A percentile compares a stretch with the other conserved stretches of the same genome.
Conservation (phyloP, 1,139 yeast species). For the Scheffersomyces cryptocercus region DNA sequence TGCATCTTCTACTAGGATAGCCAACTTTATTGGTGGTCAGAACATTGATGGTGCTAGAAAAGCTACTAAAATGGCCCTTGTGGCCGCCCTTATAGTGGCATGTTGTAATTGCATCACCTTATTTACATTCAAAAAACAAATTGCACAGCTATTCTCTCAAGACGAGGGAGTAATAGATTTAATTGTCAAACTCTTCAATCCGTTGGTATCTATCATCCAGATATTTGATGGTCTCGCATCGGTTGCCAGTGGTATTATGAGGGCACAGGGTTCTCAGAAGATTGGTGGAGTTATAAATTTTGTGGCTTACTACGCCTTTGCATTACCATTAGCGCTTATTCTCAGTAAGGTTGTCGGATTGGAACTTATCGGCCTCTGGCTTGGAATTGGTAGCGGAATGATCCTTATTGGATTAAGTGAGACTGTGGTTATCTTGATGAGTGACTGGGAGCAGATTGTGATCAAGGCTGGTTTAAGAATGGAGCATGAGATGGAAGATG, state of each 20-base stretch:
- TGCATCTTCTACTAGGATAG: constrained; percentile 84
- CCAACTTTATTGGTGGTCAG: constrained; percentile 83
- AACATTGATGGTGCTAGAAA: constrained; percentile 61
- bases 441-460: constrained; percentile 45
- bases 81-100: constrained; percentile 61
- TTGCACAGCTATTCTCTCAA: constrained; percentile 69
- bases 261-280: constrained; percentile 87
- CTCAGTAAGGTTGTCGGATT: constrained; percentile 58
- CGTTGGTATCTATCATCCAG: constrained; percentile 72
- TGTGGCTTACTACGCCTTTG: constrained; percentile 68
- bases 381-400: constrained; percentile 83
- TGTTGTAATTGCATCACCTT: constrained; percentile 54
- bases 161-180: constrained; percentile 62
- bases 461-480: constrained; percentile 26
- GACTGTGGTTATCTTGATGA: constrained; percentile 34
- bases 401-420: constrained; percentile 67
- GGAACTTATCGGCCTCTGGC: constrained; percentile 77
- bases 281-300: constrained; percentile 81
- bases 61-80: constrained; percentile 65
- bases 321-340: constrained; percentile 68
- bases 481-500: constrained; percentile 21
- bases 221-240: constrained; percentile 81
- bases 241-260: constrained; percentile 77
- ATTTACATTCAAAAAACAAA: constrained; percentile 49
- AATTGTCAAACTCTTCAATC: constrained; percentile 54